A percentile compares a stretch with the other conserved stretches of the same genome.
Evolutionary conservation across 345 rosid species (phyloP).

Genomic region (Populus pruinosa): DNA sequence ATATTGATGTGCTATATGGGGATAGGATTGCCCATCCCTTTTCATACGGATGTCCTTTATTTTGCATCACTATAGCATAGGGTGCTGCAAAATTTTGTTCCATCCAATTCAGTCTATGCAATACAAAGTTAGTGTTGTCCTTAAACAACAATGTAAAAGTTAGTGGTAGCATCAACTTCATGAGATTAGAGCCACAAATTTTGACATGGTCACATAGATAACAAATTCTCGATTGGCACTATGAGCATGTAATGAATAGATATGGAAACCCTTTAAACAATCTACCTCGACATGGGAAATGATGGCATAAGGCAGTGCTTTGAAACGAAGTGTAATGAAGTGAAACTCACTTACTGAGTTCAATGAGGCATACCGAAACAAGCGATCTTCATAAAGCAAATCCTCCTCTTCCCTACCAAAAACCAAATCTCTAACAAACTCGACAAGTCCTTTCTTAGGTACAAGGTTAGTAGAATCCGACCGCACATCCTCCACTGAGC

Average conservation of each 20-base stretch:
- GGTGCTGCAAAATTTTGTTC: neutral
- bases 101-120: neutral
- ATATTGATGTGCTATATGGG: neutral
- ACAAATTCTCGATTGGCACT: neutral
- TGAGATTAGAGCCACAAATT: neutral
- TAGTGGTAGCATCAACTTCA: neutral
- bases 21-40: neutral
- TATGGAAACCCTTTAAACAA: neutral
- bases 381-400: slow-evolving; percentile 84
- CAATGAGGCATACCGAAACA: slow-evolving; percentile 73
- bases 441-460: slow-evolving; percentile 65
- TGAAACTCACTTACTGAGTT: slow-evolving; percentile 49
- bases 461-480: slow-evolving; percentile 33
- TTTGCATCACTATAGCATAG: neutral
- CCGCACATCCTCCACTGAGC: slow-evolving; percentile 17
- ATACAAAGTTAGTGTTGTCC: neutral
- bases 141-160: neutral
- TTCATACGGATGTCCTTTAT: neutral
- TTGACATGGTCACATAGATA: neutral
- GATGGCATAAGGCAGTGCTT: neutral
- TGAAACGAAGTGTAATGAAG: neutral
- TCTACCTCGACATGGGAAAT: neutral
- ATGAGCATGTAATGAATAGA: neutral
- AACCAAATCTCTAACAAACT: slow-evolving; percentile 64
- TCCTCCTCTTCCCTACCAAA: slow-evolving; percentile 76